Percentiles rank a stretch among this genome's conserved stretches.
Conservation (phyloP, 805 yeast genomes). For the Metschnikowia borealis region DNA sequence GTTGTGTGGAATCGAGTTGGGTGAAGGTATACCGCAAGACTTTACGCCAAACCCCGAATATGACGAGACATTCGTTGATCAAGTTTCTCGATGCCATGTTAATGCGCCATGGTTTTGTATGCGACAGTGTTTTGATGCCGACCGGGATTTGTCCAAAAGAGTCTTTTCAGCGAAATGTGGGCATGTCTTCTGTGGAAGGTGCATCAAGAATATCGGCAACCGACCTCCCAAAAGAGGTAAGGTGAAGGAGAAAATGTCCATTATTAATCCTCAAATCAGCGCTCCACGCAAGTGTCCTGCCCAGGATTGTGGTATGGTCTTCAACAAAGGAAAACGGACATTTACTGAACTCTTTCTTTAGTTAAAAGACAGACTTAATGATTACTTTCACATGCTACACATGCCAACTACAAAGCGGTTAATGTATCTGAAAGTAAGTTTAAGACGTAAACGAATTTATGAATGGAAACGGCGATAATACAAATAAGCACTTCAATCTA, state of each 20-base stretch:
- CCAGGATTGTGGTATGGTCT: conserved; percentile 39
- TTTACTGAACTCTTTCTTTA: conserved; percentile 50
- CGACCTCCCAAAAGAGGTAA: conserved; percentile 27
- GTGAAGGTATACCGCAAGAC: conserved; percentile 63
- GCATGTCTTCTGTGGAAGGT: conserved; percentile 82
- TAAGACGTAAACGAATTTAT: not conserved
- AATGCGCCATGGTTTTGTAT: conserved; percentile 66
- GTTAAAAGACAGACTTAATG: not conserved
- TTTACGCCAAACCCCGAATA: conserved; percentile 36
- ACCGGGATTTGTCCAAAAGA: conserved; percentile 58
- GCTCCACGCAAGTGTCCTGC: conserved; percentile 63
- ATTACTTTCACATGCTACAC: not conserved
- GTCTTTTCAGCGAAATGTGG: conserved; percentile 71
- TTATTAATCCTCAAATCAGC: conserved; percentile 35
- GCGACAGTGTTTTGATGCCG: conserved; percentile 47
- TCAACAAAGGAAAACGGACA: conserved; percentile 42
- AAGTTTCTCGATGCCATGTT: conserved; percentile 26
- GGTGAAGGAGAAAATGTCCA: conserved; percentile 16
- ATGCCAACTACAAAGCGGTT: not conserved
- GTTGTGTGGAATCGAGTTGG: conserved; percentile 69
- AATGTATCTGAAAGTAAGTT: not conserved
- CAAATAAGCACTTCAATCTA: conserved; percentile 25
- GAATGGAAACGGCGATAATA: not conserved
- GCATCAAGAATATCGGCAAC: conserved; percentile 64
- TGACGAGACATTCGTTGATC: conserved; percentile 24